phyloP scores from a whole-genome alignment of 108 stramenopile species.

The Discostella pseudostelligera region DNA sequence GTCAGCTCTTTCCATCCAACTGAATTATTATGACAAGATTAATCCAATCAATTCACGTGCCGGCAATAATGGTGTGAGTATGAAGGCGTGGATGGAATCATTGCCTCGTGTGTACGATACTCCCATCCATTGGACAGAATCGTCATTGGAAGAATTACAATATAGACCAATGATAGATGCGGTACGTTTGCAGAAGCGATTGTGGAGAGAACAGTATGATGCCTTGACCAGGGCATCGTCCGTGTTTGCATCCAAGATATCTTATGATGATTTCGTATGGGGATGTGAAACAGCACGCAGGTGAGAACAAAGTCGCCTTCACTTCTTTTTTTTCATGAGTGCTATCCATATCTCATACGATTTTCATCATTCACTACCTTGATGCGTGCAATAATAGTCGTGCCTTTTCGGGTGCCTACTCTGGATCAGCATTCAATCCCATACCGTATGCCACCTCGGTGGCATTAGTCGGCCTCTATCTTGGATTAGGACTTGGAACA shows the following conservation, averaged over 20 bases:
- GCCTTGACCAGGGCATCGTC: conserved; percentile 16
- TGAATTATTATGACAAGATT: conserved; percentile 46
- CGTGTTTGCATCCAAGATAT: conserved; percentile 36
- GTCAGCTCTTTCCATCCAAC: conserved; percentile 43
- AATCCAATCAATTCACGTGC: conserved; percentile 20
- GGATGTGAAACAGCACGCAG: conserved; percentile 80
- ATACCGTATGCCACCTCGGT: conserved; percentile 69
- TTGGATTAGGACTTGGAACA: conserved; percentile 68
- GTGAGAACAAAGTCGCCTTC: too few species aligned
- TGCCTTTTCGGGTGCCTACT: conserved; percentile 80
- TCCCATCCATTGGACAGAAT: conserved; percentile 71
- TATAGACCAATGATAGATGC: conserved; percentile 66
- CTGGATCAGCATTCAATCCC: conserved; percentile 78
- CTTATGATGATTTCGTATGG: conserved; percentile 79
- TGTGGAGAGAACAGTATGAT: conserved; percentile 55
- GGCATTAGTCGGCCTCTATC: conserved; percentile 64
- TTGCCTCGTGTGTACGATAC: conserved; percentile 76
- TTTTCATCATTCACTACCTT: too few species aligned
- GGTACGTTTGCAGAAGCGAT: conserved; percentile 62
- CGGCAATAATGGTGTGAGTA: conserved; percentile 31
- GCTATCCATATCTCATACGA: too few species aligned
- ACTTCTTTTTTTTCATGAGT: too few species aligned
- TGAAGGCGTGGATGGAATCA: conserved; percentile 74
- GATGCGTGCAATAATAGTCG: too few species aligned
- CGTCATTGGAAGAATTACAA: conserved; percentile 56